Conservation (phyloP, 352 stramenopile genomes). For the Phytophthora brassicae region DNA sequence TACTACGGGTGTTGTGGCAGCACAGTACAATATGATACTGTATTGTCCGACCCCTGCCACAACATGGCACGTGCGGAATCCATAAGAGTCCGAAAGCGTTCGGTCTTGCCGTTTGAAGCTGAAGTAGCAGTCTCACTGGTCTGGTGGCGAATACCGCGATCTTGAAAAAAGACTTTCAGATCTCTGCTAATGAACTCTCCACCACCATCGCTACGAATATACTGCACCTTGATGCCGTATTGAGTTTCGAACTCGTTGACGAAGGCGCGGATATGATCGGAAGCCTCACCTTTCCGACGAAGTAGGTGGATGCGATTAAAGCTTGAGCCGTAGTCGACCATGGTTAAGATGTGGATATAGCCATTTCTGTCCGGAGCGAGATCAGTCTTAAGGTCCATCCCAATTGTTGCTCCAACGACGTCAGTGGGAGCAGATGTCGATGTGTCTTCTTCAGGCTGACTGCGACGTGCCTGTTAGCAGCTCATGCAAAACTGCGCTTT, state of each 20-base stretch:
- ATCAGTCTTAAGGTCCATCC: conserved; percentile 15
- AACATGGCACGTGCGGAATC: background rate
- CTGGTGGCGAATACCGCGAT: conserved; percentile 2
- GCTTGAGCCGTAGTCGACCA: background rate
- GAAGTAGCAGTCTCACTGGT: background rate
- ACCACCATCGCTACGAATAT: background rate
- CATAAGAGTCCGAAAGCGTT: conserved; percentile 8
- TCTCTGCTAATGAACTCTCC: background rate
- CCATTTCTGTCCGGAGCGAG: background rate
- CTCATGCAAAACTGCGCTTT: conserved; percentile 7
- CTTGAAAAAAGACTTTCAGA: background rate
- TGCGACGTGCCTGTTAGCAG: conserved; percentile 5
- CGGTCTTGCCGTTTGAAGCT: conserved; percentile 6
- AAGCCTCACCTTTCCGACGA: background rate
- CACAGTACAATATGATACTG: too few relatives aligned
- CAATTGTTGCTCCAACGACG: conserved; percentile 11
- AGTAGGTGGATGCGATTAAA: background rate
- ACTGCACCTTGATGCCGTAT: background rate
- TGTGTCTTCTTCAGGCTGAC: conserved; percentile 7
- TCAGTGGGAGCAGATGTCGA: conserved; percentile 7
- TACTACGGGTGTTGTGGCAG: too few relatives aligned
- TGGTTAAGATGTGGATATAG: background rate
- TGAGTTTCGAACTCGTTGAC: background rate
- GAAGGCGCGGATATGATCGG: background rate
- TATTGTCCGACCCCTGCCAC: too few relatives aligned